Base-by-base conservation (phyloP, 176 grass and related monocot species). In the Alloteropsis semialata region DNA sequence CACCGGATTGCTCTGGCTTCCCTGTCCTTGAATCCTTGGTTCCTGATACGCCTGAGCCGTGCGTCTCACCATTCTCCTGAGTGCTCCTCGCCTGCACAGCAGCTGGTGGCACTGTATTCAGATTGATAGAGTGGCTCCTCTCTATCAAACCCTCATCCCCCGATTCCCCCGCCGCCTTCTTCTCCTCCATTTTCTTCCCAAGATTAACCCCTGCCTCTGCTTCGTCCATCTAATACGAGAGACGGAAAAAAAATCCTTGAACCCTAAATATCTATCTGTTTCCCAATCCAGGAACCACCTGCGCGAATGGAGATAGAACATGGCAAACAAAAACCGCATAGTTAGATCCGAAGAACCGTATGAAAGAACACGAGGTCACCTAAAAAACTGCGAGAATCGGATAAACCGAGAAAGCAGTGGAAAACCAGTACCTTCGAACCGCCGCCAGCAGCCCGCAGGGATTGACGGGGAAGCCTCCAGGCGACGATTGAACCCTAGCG, bases 71-170 rank as follows among this genome's bases (percentile, higher is more conserved):
- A 32, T 34, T 58, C 24, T 73, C 70, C 34, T 19, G 2, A 1
- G 60, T n/a, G 21, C 51, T 16, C 11, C 22, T 24, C 55, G 68
- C 21, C 16, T 25, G 61, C 3, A 14, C n/a, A 59, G 71, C 62
- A 15, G 62, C 37, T 60, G 59, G 42, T 9, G 90, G 90, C 59
- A 54, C 78, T 12, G 68, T 86, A 80, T 92, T 92, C 74, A 92
- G 86, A 62, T 92, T 92, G 79, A 92, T 86, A 29, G 90, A 88
- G 15, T 63, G 51, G 61, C 73, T 55, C 74, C 74, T 89, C 67
- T 86, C n/a, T 8, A 75, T 74, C 61, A 49, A 83, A 10, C 21
- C 59, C 51, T 36, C 79, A 42, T 75, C 79, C 45, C 60, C 80
- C 4, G 57, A 51, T 50, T 60, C 74, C 3, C 75, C 80, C 22